These are phyloP conservation scores for Plantago ovata DNA, from an alignment of 257 asterid species.

Conservation along the genomic window DNA sequence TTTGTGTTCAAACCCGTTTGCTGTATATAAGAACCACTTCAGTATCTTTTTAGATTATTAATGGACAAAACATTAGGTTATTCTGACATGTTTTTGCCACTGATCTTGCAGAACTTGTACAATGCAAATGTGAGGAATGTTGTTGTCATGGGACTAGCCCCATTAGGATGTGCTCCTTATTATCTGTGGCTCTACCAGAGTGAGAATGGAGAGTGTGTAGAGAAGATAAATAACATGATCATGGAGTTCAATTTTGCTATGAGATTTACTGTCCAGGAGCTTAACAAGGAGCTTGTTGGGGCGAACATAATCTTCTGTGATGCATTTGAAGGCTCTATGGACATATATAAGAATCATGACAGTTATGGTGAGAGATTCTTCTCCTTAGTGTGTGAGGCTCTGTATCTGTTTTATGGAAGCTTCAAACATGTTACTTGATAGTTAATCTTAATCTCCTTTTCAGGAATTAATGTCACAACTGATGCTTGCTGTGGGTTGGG, in stretches of 20 bases:
- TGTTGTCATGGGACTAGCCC: conserved; percentile 91
- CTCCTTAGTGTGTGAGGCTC: not conserved
- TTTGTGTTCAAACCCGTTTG: no score
- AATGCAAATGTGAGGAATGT: conserved; percentile 71
- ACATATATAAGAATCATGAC: conserved; percentile 62
- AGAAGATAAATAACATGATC: conserved; percentile 68
- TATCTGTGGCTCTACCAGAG: conserved; percentile 63
- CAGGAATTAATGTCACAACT: conserved; percentile 65
- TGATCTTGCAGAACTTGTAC: conserved; percentile 71
- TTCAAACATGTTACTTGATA: not conserved
- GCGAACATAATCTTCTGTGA: conserved; percentile 78
- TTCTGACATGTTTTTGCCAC: conserved; percentile 8
- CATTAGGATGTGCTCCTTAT: conserved; percentile 86
- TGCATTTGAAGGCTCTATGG: conserved; percentile 84
- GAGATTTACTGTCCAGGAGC: conserved; percentile 73
- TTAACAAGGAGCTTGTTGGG: conserved; percentile 50
- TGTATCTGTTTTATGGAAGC: not conserved
- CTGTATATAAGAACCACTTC: no score
- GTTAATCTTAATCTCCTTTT: conserved; percentile 9
- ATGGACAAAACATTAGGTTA: not conserved
- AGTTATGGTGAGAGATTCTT: conserved; percentile 57
- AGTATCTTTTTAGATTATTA: no score
- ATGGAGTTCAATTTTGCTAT: conserved; percentile 70
- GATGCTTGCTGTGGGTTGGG: conserved; percentile 97
- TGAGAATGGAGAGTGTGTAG: conserved; percentile 54